Conservation (phyloP, 2,329 filamentous ascomycete genomes). For the Mollisia scopiformis region DNA sequence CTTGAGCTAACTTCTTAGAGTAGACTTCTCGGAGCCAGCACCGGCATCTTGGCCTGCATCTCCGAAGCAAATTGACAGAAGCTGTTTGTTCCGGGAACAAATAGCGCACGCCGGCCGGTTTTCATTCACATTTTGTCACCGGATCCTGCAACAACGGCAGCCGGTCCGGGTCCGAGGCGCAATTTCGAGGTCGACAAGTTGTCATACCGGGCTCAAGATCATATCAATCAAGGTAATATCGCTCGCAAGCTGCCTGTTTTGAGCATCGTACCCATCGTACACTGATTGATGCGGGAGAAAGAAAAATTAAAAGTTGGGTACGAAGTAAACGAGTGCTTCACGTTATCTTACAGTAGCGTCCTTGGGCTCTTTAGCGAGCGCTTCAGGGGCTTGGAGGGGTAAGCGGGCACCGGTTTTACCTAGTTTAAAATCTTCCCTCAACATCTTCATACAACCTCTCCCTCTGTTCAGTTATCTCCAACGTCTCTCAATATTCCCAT, state of each 20-base stretch:
- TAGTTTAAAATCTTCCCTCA: not conserved
- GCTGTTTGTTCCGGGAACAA: not conserved
- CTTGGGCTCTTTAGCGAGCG: not conserved
- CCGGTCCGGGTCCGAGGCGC: not conserved
- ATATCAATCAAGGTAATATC: not conserved
- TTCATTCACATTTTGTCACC: conserved; percentile 1
- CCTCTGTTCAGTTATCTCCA: not conserved
- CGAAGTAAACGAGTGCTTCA: too few relatives aligned
- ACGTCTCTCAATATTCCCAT: not conserved
- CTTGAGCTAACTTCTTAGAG: too few relatives aligned
- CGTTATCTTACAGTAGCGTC: conserved; percentile 4
- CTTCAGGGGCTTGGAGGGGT: not conserved
- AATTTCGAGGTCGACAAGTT: not conserved
- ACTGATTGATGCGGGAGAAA: too few relatives aligned
- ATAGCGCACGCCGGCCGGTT: not conserved
- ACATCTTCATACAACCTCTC: not conserved
- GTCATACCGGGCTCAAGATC: too few relatives aligned
- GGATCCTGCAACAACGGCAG: not conserved
- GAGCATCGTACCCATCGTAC: too few relatives aligned
- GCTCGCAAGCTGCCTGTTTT: too few relatives aligned
- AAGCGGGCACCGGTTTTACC: not conserved
- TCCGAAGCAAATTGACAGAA: too few relatives aligned
- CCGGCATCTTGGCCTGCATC: too few relatives aligned
- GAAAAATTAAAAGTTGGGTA: too few relatives aligned
- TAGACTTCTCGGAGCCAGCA: too few relatives aligned